Evolutionary conservation across 2,329 filamentous ascomycete genomes (phyloP), one percentile per base, ranked within the genome.

Genomic region (Scedosporium minutisporum): DNA sequence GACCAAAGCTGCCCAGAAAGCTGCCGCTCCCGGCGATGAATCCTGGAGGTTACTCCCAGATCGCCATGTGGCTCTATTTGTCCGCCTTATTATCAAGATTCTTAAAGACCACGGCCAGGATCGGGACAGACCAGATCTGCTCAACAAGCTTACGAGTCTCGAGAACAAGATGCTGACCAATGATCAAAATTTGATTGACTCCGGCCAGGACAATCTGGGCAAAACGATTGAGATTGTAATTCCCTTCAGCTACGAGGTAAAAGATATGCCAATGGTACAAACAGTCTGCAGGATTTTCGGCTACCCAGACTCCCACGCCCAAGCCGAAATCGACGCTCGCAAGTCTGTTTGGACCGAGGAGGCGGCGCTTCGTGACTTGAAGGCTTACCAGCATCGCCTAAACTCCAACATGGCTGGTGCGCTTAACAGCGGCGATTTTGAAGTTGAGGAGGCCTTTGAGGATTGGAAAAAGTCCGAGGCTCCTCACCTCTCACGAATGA

Each of bases 121-220:
- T 65, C 88, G 88, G 71, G 91, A 96, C 71, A 86, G 89, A 66
- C 89, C 91, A 5, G 93, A 99, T 72, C 82, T 99, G 63, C 87
- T 91, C 72, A 85, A 82, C 66, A 86, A 91, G 65, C 78, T 99
- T 63, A 83, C 85, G 53, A 91, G 87, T 12, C 82, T 99, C 68
- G 95, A 99, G 75, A 96, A 88, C 72, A 97, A 97, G 77, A 83
- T 99, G 63, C 82, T 99, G 66, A 89, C 91, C 60, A 95, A 97
- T 73, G 93, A 97, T 69, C 91, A 96, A 74, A 92, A 97, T 71
- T 80, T 99, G 60, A 73, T 74, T 27, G 71, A 70, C 18, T 68
- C 67, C 29, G 71, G 72, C 41, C 66, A 71, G 29, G 73, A 73
- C 62, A 55, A 46, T 46, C 70, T 71, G 12, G 75, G 74, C 33